phyloP scores from a whole-genome alignment of 1,284 basidiomycete species.

The Apiotrichum veenhuisii region DNA sequence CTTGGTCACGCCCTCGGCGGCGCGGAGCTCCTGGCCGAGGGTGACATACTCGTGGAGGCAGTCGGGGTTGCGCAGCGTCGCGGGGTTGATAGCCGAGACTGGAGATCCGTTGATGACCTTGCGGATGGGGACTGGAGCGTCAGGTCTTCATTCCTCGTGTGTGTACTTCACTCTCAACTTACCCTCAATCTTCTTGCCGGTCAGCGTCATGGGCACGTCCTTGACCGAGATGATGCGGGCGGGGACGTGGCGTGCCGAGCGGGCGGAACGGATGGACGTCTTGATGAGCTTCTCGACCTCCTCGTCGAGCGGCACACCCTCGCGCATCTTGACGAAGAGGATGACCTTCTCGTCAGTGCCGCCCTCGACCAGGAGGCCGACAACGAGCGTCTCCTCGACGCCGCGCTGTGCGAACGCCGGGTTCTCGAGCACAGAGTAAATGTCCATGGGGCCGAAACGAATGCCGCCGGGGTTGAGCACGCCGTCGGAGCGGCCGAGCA shows the following conservation, averaged over 20 bases:
- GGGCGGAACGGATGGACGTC: constrained; percentile 60
- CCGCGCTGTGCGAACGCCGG: constrained; percentile 51
- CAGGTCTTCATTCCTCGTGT: neutral
- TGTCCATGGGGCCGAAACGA: constrained; percentile 77
- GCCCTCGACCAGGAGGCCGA: constrained; percentile 66
- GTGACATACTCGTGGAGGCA: constrained; percentile 64
- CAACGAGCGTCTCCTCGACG: constrained; percentile 68
- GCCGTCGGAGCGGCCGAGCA: constrained; percentile 78
- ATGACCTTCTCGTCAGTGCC: constrained; percentile 78
- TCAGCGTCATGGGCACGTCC: constrained; percentile 79
- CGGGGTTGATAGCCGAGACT: constrained; percentile 64
- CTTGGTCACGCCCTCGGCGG: constrained; percentile 37
- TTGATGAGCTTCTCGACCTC: constrained; percentile 61
- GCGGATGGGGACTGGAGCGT: constrained; percentile 33
- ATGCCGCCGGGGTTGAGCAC: constrained; percentile 82
- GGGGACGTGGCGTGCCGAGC: constrained; percentile 72
- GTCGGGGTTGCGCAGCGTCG: constrained; percentile 72
- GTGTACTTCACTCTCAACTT: neutral
- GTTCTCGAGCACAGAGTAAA: constrained; percentile 75
- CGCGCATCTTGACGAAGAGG: constrained; percentile 65
- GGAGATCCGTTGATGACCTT: constrained; percentile 74
- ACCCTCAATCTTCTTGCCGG: constrained; percentile 78
- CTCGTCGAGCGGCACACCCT: constrained; percentile 55
- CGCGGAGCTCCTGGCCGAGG: constrained; percentile 58
- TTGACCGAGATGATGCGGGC: constrained; percentile 62